Evolutionary conservation across 75 land plant genomes (phyloP).

Genomic region (Gnetum montanum): DNA sequence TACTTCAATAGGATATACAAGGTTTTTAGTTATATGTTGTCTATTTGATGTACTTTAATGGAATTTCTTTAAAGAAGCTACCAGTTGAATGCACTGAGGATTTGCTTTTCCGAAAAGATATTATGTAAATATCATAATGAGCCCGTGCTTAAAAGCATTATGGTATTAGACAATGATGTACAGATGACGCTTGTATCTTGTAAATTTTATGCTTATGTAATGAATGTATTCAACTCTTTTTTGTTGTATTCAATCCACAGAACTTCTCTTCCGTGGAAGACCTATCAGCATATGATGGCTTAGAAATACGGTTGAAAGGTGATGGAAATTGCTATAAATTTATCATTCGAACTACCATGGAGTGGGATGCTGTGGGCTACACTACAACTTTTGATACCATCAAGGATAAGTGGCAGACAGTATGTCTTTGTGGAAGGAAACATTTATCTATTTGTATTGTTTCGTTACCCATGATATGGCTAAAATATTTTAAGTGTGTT

Average conservation of each 20-base stretch:
- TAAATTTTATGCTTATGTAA: not conserved
- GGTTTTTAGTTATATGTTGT: no score
- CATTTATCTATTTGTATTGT: no score
- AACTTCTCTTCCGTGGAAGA: conserved; percentile 75
- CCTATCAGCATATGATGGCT: conserved; percentile 90
- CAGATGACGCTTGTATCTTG: no score
- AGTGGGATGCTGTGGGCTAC: conserved; percentile 98
- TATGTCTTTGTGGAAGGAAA: conserved; percentile 14
- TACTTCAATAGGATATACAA: no score
- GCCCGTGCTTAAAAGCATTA: no score
- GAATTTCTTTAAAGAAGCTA: no score
- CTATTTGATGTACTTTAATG: no score
- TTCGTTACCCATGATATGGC: no score
- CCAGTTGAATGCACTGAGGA: no score
- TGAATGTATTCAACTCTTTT: conserved; percentile 1
- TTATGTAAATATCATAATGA: no score
- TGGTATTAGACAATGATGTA: no score
- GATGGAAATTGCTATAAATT: conserved; percentile 91
- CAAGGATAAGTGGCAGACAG: conserved; percentile 80
- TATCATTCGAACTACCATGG: conserved; percentile 72
- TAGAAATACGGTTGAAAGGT: conserved; percentile 80
- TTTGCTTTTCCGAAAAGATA: no score
- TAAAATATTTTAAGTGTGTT: not conserved
- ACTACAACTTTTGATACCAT: conserved; percentile 83
- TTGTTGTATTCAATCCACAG: conserved; percentile 31